phyloP scores from a whole-genome alignment of 176 grass and related monocot genomes.

The Musa acuminata region DNA sequence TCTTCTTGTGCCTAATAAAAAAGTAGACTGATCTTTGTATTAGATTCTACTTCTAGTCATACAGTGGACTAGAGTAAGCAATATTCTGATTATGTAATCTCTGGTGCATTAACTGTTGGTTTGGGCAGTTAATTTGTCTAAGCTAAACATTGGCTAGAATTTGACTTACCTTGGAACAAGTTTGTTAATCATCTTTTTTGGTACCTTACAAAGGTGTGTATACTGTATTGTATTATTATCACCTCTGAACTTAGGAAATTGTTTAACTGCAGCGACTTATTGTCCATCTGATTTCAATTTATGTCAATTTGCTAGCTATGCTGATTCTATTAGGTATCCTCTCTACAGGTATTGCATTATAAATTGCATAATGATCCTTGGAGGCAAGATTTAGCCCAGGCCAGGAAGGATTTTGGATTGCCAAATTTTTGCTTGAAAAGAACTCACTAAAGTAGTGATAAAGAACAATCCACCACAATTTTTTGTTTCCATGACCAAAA shows the following conservation, averaged over 20 bases:
- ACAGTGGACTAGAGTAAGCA: not conserved
- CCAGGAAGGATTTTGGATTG: conserved; percentile 45
- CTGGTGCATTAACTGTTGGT: not conserved
- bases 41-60: not conserved
- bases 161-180: not conserved
- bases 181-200: not conserved
- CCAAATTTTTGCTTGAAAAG: conserved; percentile 38
- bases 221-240: not conserved
- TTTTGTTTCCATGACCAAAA: no score
- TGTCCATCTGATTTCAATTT: not conserved
- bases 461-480: not conserved
- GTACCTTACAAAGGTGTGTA: not conserved
- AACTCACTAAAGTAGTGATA: conserved; percentile 23
- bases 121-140: not conserved
- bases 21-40: not conserved
- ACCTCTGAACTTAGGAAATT: not conserved
- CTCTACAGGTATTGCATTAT: conserved; percentile 65
- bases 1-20: no score
- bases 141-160: not conserved
- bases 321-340: not conserved
- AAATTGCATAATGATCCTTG: conserved; percentile 95
- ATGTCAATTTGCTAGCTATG: not conserved
- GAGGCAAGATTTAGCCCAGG: conserved; percentile 41
- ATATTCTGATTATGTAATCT: not conserved
- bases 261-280: not conserved